Percentiles rank a stretch among this genome's conserved stretches.
phyloP scores from a whole-genome alignment of 2,329 filamentous ascomycete genomes.

The Fusarium annulatum region DNA sequence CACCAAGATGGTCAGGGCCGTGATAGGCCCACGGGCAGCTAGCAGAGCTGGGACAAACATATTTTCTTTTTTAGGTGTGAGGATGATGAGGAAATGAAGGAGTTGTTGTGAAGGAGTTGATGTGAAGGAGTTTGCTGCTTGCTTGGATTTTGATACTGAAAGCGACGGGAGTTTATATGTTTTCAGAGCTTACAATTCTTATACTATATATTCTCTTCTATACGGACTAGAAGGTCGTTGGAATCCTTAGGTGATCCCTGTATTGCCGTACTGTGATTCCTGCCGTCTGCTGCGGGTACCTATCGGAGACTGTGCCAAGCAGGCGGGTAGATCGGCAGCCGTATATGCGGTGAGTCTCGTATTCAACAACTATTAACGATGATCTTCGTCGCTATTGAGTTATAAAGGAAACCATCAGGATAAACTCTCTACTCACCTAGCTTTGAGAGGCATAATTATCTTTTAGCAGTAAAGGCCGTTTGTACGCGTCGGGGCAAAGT shows the following conservation, averaged over 20 bases:
- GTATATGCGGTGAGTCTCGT: neutral
- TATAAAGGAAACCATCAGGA: too few relatives aligned
- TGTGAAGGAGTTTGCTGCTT: neutral
- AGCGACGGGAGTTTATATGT: neutral
- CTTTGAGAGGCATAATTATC: too few relatives aligned
- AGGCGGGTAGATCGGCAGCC: neutral
- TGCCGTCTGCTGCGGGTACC: neutral
- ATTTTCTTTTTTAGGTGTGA: rapidly evolving
- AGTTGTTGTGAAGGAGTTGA: neutral
- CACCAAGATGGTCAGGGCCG: neutral
- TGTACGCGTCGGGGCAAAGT: too few relatives aligned
- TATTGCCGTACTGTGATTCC: neutral
- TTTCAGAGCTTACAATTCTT: rapidly evolving
- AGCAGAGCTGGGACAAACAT: neutral
- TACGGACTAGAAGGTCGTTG: rapidly evolving
- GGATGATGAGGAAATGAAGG: too few relatives aligned
- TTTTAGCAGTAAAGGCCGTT: too few relatives aligned
- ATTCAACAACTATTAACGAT: neutral
- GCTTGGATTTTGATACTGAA: rapidly evolving
- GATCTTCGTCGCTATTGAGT: rapidly evolving
- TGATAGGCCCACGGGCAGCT: neutral
- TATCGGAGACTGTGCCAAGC: neutral
- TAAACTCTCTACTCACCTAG: too few relatives aligned
- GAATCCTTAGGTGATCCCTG: rapidly evolving
- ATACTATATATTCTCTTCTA: rapidly evolving